Evolutionary conservation across 331 rosid genomes (phyloP), one percentile per base, ranked within the genome.

Genomic region (Pyracantha coccinea): DNA sequence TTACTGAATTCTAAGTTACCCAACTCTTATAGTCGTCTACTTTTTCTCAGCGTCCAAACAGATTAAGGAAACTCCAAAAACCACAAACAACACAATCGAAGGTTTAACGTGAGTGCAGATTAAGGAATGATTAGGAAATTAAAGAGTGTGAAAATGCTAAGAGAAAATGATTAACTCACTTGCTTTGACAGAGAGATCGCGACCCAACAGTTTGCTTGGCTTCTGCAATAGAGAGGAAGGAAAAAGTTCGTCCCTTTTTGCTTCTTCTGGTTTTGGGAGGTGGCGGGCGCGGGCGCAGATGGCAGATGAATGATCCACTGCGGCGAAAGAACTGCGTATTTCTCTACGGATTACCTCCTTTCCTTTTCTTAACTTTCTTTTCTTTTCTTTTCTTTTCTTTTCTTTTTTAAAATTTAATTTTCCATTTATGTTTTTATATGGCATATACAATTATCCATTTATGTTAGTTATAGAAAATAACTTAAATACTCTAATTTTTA

Each of bases 121-220:
- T 71, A 17, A 63, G 19, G 44, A 63, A 63, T 63, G 19, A 8
- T 28, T 28, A 63, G 41, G 57, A 23, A 58, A 29, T 31, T 58
- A 17, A 55, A 59, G 24, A 55, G 33, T 32, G 66, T 25, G 45
- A 41, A 23, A 31, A 33, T 61, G 25, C 55, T 7, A 15, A 15
- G 35, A 35, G 25, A 29, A 35, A 44, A n/a, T 10, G 54, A 67
- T 33, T 25, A n/a, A 31, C 82, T 73, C 69, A 79, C 82, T 72
- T 57, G 61, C 4, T 8, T 38, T 67, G 19, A 47, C 66, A 50
- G 73, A 72, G 72, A 52, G 73, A 72, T 72, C 77, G 11, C 9
- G 66, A 73, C 45, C 63, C 63, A 8, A 14, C 13, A 45, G 58
- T 27, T 44, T 62, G 59, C 45, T 38, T 31, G 17, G 50, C 31